Conservation (phyloP, 441 rosid genomes). For the Capsella rubella region DNA sequence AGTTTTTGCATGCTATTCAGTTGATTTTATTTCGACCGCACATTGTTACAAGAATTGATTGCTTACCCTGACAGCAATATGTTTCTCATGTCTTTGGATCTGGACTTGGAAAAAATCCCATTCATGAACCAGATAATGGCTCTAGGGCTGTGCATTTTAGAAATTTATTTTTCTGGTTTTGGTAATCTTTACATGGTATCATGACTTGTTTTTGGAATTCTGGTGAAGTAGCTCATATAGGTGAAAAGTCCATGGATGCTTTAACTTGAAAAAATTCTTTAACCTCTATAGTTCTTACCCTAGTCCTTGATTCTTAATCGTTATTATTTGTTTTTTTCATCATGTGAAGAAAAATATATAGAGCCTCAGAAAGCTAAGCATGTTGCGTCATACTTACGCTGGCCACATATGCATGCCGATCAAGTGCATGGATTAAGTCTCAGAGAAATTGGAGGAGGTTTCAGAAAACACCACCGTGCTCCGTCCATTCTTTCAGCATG, state of each 20-base stretch:
- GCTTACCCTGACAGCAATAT: constrained; percentile 4
- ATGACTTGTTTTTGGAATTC: constrained; percentile 27
- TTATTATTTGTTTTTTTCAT: constrained; percentile 26
- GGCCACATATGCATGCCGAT: constrained; percentile 89
- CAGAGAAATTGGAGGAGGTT: constrained; percentile 90
- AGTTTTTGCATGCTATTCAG: constrained; percentile 26
- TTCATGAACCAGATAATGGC: constrained; percentile 18
- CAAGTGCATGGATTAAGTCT: constrained; percentile 80
- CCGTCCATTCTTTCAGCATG: constrained; percentile 80
- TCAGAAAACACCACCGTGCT: constrained; percentile 80
- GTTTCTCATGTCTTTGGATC: constrained; percentile 24
- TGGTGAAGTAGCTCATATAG: constrained; percentile 38
- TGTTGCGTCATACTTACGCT: constrained; percentile 63
- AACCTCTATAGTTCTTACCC: constrained; percentile 27
- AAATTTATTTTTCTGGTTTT: constrained; percentile 9
- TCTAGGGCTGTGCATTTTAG: constrained; percentile 16
- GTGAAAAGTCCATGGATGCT: constrained; percentile 24
- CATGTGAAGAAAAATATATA: constrained; percentile 57
- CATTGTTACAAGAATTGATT: constrained; percentile 23
- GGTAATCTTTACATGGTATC: constrained; percentile 15
- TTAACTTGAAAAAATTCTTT: constrained; percentile 21
- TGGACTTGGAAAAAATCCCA: constrained; percentile 20
- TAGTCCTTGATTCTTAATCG: constrained; percentile 29
- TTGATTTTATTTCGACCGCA: constrained; percentile 2
- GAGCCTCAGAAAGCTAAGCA: constrained; percentile 54